Evolutionary conservation across 805 yeast species (phyloP), one percentile per base, ranked within the genome.

Genomic region (Nakazawaea populi): DNA sequence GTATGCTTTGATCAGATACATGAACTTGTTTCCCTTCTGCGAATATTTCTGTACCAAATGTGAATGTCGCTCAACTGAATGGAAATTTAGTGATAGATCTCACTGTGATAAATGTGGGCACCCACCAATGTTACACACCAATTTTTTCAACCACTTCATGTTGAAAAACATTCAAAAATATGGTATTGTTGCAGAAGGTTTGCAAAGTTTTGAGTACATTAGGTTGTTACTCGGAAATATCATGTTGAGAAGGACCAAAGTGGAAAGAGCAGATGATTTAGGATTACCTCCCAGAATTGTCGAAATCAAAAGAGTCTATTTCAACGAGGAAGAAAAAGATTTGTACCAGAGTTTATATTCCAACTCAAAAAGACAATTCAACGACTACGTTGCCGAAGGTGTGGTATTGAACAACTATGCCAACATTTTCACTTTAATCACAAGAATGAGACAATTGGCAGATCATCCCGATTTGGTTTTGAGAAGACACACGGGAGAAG

Each of bases 251-350:
- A 80, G 99, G 68, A 94, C 99, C 0, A 95, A 94, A 63, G 79
- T 92, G 4, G 98, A 94, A 68, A 76, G 98, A 46, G 97, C 99
- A 0, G 99, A 95, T 65, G 99, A 94, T 71, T 73, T 94, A 56
- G 99, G 99, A 1, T 73, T 94, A 44, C 99, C 99, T 3, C 99
- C 99, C 2, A 79, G 97, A 58, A 82, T 91, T 32, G 97, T 92
- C 36, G 96, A 87, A 56, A 83, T 94, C 46, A 75, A 98, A 50
- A 78, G 85, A 38, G 97, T 91, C 62, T 77, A 75, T 56, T 94
- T 94, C 73, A 94, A 92, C 63, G 96, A 87, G 44, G 98, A 94
- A 62, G 99, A 94, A 60, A 89, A 89, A 60, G 99, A 94, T 67
- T 71, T 94, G 47, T 94, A 94, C 65, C 83, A 85, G 58, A 86